A percentile compares a stretch with the other conserved stretches of the same genome.
Evolutionary conservation across 2,329 filamentous ascomycete species (phyloP).

Genomic region (Fusarium floridanum): DNA sequence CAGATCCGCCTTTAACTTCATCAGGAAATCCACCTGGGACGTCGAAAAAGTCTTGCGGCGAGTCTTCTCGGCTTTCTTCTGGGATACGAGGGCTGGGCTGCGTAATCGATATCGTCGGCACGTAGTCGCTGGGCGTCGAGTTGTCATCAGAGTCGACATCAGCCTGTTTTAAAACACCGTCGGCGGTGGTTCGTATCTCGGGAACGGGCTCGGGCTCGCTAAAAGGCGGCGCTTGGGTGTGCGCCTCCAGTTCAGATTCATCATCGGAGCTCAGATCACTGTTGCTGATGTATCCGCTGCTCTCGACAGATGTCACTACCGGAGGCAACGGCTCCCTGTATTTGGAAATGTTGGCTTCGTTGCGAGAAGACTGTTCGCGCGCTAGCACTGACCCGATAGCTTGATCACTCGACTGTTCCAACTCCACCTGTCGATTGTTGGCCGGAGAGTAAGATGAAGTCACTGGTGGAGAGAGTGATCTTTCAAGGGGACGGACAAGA

Average conservation of each 20-base stretch:
- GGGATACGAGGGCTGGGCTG: conserved; percentile 57
- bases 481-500: conserved; percentile 67
- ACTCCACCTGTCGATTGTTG: conserved; percentile 47
- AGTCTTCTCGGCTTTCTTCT: conserved; percentile 32
- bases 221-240: background rate
- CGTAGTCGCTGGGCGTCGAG: conserved; percentile 12
- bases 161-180: background rate
- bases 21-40: conserved; percentile 72
- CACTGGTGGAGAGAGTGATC: conserved; percentile 44
- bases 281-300: conserved; percentile 73
- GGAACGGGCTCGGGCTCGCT: background rate
- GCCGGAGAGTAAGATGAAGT: conserved; percentile 11
- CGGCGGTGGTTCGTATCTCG: conserved; percentile 10
- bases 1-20: conserved; percentile 46
- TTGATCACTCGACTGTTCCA: conserved; percentile 71
- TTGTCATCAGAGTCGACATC: conserved; percentile 10
- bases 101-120: conserved; percentile 61
- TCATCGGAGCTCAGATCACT: conserved; percentile 55
- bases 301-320: conserved; percentile 77
- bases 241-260: conserved; percentile 37
- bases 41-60: conserved; percentile 56
- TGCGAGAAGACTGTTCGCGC: conserved; percentile 66
- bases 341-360: conserved; percentile 68
- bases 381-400: conserved; percentile 67
- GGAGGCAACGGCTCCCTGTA: conserved; percentile 76